These are phyloP conservation scores for Nemania diffusa DNA, from an alignment of 2,329 filamentous ascomycete genomes.

Conservation along the genomic window DNA sequence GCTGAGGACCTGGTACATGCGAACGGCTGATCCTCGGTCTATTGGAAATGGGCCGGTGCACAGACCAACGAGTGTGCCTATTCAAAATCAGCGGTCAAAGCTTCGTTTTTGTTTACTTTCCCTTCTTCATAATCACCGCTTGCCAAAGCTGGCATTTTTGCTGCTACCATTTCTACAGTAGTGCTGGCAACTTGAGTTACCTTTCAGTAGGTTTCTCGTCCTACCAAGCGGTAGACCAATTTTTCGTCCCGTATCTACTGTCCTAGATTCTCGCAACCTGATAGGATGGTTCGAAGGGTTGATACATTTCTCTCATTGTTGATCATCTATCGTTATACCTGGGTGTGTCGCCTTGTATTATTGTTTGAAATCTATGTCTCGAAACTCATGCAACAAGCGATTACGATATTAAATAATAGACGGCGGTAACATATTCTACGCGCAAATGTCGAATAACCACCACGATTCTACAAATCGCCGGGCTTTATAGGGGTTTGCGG, in stretches of 20 bases:
- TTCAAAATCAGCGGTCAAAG: constrained; percentile 16
- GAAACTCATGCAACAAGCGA: too few species aligned
- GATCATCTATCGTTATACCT: background rate
- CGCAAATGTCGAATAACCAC: too few species aligned
- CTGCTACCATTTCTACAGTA: constrained; percentile 47
- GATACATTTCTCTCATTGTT: constrained; percentile 63
- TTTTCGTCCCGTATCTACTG: constrained; percentile 85
- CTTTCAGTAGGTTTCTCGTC: constrained; percentile 49
- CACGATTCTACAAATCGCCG: background rate
- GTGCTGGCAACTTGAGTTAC: constrained; percentile 46
- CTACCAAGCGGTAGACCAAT: constrained; percentile 50
- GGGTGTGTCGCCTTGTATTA: background rate
- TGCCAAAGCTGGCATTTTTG: constrained; percentile 45
- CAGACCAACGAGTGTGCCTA: constrained; percentile 6
- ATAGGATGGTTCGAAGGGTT: constrained; percentile 87
- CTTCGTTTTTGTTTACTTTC: constrained; percentile 29
- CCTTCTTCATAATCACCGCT: constrained; percentile 45
- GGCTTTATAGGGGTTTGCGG: background rate
- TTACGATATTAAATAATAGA: too few species aligned
- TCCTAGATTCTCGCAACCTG: constrained; percentile 77
- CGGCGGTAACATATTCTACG: too few species aligned
- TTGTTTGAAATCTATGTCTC: background rate
- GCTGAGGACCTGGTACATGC: background rate
- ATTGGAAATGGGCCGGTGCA: background rate
- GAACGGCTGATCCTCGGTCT: constrained; percentile 25